phyloP scores from a whole-genome alignment of 805 yeast genomes.

The Candida koratica region DNA sequence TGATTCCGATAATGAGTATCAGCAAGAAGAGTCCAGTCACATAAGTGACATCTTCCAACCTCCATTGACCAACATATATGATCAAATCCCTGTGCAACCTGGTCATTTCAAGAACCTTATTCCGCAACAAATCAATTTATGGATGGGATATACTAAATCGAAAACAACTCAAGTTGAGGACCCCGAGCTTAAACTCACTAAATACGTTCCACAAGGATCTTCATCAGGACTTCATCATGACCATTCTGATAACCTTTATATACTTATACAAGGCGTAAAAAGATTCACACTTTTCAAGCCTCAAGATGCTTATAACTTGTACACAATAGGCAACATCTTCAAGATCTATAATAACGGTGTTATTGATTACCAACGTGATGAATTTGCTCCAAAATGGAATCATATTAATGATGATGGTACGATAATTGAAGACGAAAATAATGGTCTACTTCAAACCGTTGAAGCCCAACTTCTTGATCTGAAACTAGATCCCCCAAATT shows the following conservation, averaged over 20 bases:
- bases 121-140: conserved; percentile 70
- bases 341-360: conserved; percentile 57
- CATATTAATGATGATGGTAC: conserved; percentile 62
- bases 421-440: conserved; percentile 41
- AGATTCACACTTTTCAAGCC: conserved; percentile 69
- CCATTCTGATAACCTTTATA: conserved; percentile 72
- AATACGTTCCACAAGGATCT: conserved; percentile 53
- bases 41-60: conserved; percentile 53
- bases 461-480: conserved; percentile 18
- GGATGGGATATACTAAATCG: conserved; percentile 53
- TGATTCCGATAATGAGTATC: conserved; percentile 22
- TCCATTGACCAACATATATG: conserved; percentile 47
- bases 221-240: conserved; percentile 79
- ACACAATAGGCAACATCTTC: conserved; percentile 61
- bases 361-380: conserved; percentile 56
- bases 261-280: conserved; percentile 57
- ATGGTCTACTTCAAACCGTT: conserved; percentile 12
- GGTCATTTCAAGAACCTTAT: conserved; percentile 38
- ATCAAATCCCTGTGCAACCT: conserved; percentile 38
- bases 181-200: conserved; percentile 16
- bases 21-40: conserved; percentile 22
- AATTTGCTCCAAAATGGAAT: conserved; percentile 60
- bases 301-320: conserved; percentile 51
- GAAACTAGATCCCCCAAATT: conserved; percentile 55
- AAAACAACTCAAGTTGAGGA: conserved; percentile 2